phyloP scores from a whole-genome alignment of 805 yeast species.

The Candida palmyrensis region DNA sequence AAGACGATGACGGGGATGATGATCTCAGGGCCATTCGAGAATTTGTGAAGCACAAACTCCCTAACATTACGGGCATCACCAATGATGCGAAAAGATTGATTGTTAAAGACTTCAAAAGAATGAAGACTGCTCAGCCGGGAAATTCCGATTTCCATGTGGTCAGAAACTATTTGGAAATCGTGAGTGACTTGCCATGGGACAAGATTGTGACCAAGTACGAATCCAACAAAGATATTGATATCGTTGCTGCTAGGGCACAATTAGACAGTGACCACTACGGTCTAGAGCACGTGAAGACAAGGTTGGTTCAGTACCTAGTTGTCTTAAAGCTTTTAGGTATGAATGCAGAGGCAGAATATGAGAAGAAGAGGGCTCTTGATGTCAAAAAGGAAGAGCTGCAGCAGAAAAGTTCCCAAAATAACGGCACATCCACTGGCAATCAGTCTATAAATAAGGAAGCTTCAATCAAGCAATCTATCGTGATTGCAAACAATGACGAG shows the following conservation, averaged over 20 bases:
- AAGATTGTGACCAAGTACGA: constrained; percentile 23
- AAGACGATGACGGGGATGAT: constrained; percentile 43
- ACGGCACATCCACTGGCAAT: neutral
- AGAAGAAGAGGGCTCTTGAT: too few relatives aligned
- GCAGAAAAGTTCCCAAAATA: neutral
- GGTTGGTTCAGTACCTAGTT: constrained; percentile 75
- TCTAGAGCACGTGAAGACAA: constrained; percentile 46
- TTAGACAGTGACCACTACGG: constrained; percentile 41
- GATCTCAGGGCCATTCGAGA: constrained; percentile 32
- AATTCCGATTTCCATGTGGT: constrained; percentile 62
- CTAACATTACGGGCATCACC: constrained; percentile 26
- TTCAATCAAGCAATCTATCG: constrained; percentile 12
- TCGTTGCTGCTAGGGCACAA: constrained; percentile 35
- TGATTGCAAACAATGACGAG: constrained; percentile 34
- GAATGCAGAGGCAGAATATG: constrained; percentile 26
- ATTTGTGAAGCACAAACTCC: constrained; percentile 33
- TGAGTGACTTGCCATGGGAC: constrained; percentile 63
- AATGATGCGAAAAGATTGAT: constrained; percentile 37
- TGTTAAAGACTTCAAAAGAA: constrained; percentile 48
- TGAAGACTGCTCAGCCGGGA: constrained; percentile 50
- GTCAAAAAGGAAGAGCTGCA: constrained; percentile 1
- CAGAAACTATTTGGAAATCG: constrained; percentile 58
- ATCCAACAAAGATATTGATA: constrained; percentile 43
- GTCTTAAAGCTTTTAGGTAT: constrained; percentile 57
- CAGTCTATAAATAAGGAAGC: constrained; percentile 1